Evolutionary conservation across 75 land plant genomes (phyloP).

Genomic region (Cryptomeria japonica): DNA sequence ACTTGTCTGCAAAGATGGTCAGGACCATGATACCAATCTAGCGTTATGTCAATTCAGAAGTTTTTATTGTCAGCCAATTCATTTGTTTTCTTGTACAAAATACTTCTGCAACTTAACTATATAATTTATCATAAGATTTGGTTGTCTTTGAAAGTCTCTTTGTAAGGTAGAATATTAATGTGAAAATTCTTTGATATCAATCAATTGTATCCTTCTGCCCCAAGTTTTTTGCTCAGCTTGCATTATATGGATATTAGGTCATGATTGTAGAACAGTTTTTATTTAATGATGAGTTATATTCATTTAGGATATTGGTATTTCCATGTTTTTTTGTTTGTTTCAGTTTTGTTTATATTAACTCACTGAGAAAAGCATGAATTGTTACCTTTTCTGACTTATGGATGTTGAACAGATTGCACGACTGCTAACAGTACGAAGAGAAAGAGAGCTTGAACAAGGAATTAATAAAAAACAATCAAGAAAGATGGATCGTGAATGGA

Average conservation of each 20-base stretch:
- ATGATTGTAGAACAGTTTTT: not conserved
- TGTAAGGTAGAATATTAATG: not conserved
- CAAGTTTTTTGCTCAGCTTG: not conserved
- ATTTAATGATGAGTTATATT: not conserved
- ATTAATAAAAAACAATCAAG: conserved; percentile 78
- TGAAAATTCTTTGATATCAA: not conserved
- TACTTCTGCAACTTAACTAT: not conserved
- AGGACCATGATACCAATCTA: not conserved
- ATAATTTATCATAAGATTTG: not conserved
- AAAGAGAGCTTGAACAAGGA: conserved; percentile 90
- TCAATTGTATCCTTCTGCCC: not conserved
- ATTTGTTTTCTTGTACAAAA: not conserved
- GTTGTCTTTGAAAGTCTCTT: not conserved
- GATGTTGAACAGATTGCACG: conserved; percentile 68
- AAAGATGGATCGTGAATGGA: conserved; percentile 86
- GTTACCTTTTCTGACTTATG: not conserved
- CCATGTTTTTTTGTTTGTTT: not conserved
- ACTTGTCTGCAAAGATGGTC: not conserved
- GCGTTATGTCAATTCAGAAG: not conserved
- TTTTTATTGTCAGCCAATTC: not conserved
- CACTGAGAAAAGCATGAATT: not conserved
- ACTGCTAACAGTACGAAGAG: conserved; percentile 90
- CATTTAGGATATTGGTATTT: not conserved
- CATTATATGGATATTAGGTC: not conserved
- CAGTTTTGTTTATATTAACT: not conserved